Base-by-base conservation (phyloP, 768 basidiomycete genomes). In the Leucosporidium scottii region DNA sequence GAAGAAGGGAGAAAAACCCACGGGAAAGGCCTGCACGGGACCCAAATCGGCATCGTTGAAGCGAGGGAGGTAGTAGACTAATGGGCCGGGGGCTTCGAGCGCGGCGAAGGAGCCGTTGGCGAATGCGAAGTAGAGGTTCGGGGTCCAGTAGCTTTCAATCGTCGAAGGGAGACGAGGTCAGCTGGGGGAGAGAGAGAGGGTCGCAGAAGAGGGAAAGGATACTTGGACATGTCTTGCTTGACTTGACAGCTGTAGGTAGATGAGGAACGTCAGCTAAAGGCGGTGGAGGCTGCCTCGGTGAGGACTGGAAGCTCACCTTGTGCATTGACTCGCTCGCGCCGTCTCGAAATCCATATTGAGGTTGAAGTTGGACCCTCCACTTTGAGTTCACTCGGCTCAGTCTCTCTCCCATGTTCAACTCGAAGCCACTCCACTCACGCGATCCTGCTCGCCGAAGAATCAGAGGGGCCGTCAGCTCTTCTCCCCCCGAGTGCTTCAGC, bases 91-190 rank as follows among this genome's bases (percentile, higher is more conserved):
- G n/a, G 51, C 20, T 4, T 54, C 17, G 7, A 78, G 72, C 9
- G 74, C 72, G 4, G 70, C 21, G 68, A 76, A 75, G 21, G 75
- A 73, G 44, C 75, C 75, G 66, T 79, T 77, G 4, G 60, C 61
- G 64, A 67, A 76, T 34, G 74, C 74, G 59, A 77, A 77, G 62
- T 73, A 71, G 4, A 69, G 66, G 0, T 60, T 31, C 21, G 62
- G 67, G 7, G 67, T 68, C 67, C 67, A 68, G 39, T 66, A 66
- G 48, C 34, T 34, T 34, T 10, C 4, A 34, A 10, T 34, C 10
- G 34, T 34, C 5, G 34, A 5, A 34, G 10, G 34, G 4, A 10
- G 34, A 10, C 4, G 34, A 34, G 34, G 34, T 34, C 34, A 34
- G 34, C 34, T 4, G 10, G 34, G 34, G 10, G 34, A 34, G 10